A percentile compares a stretch with the other conserved stretches of the same genome.
These are phyloP conservation scores for Cytospora chrysosperma DNA, from an alignment of 2,329 filamentous ascomycete species.

Conservation along the genomic window DNA sequence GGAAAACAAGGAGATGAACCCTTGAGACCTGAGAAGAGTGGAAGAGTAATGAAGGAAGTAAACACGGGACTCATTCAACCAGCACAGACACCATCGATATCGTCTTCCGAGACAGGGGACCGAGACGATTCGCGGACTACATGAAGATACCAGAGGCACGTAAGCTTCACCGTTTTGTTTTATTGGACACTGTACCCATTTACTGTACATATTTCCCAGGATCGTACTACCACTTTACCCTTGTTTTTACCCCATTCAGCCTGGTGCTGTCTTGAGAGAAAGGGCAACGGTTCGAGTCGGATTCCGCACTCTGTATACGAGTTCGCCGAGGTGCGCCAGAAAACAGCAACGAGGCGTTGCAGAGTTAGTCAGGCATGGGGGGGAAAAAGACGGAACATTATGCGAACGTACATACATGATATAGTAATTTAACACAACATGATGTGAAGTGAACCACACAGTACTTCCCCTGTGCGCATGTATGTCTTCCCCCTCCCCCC, in stretches of 20 bases:
- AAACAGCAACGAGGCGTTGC: not conserved
- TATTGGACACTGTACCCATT: not conserved
- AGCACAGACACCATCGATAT: not conserved
- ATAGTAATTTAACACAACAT: constrained; percentile 18
- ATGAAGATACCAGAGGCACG: constrained; percentile 16
- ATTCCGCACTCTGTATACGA: constrained; percentile 5
- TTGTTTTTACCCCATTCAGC: constrained; percentile 1
- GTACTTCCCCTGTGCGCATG: too few relatives aligned
- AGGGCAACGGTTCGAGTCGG: not conserved
- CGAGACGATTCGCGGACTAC: constrained; percentile 1
- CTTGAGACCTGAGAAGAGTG: not conserved
- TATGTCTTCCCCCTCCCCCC: too few relatives aligned
- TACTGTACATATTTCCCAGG: constrained; percentile 20
- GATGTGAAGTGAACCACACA: too few relatives aligned
- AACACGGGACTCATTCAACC: not conserved
- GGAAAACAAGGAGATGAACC: constrained; percentile 1
- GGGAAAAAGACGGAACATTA: not conserved
- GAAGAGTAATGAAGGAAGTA: not conserved
- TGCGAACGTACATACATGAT: constrained; percentile 11
- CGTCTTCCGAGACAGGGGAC: not conserved
- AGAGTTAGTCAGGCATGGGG: not conserved
- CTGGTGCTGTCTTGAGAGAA: constrained; percentile 17
- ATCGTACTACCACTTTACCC: not conserved
- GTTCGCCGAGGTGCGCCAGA: constrained; percentile 6
- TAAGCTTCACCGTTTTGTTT: constrained; percentile 12